Evolutionary conservation across 352 stramenopile species (phyloP), one percentile per base, ranked within the genome.

Genomic region (Blastocystis sp.): DNA sequence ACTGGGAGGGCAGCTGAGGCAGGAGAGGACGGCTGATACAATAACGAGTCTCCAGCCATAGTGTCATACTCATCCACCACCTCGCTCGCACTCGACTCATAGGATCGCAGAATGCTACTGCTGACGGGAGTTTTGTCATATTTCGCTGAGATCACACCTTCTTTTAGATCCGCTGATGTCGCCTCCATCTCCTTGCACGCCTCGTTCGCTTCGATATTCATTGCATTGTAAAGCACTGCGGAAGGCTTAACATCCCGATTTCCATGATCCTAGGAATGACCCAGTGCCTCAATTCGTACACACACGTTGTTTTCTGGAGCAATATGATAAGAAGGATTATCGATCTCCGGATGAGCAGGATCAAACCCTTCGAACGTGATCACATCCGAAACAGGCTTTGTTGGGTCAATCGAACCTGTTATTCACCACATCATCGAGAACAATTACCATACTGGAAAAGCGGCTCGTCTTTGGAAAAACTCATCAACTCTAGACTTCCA

Each of bases 351-450:
- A 84, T 84, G 47, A 29, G 13, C n/a, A 18, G 53, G 45, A 63
- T 84, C 73, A 29, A 84, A 47, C 18, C 39, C 43, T 11, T 84
- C 73, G 9, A 61, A 26, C n/a, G 41, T 37, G 15, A 84, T 29
- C 5, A 84, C 50, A 69, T 84, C 73, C 29, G 47, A 66, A 41
- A 84, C 47, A 41, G 45, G 45, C 73, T 84, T 84, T 23, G 45
- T 68, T 45, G 73, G 73, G 56, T 84, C 73, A 43, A 84, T 84
- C 15, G 73, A 84, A 26, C 73, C 73, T 84, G 50, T 15, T 18
- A 8, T 39, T 64, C 9, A 84, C 11, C 13, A 23, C 2, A 3
- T 59, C 20, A 8, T 8, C n/a, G 3, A 18, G 29, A 3, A 26
- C 15, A 26, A 64, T n/a, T 43, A 84, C 73, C 73, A 84, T 68